These are phyloP conservation scores for Hypoxylon sp. DNA, from an alignment of 2,329 filamentous ascomycete genomes.

Conservation along the genomic window DNA sequence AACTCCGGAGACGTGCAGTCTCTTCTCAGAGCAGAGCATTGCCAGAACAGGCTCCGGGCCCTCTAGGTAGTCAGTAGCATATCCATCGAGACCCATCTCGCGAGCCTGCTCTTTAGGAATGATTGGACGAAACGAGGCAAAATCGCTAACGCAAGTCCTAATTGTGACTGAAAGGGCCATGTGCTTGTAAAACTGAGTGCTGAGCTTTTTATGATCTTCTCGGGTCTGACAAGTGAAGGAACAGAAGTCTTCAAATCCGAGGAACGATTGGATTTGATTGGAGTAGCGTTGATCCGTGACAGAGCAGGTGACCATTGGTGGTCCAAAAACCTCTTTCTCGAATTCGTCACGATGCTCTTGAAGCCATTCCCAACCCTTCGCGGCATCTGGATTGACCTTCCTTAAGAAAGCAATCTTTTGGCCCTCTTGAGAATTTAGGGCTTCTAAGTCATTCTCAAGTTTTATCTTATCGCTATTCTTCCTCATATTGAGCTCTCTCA, in stretches of 20 bases:
- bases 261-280: conserved; percentile 67
- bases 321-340: conserved; percentile 82
- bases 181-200: conserved; percentile 72
- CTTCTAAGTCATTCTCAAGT: conserved; percentile 65
- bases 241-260: conserved; percentile 67
- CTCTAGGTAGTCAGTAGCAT: conserved; percentile 81
- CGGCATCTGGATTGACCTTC: conserved; percentile 73
- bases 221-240: conserved; percentile 83
- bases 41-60: conserved; percentile 88
- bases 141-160: conserved; percentile 70
- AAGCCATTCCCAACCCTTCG: conserved; percentile 85
- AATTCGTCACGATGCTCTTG: conserved; percentile 78
- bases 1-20: conserved; percentile 78
- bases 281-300: conserved; percentile 79
- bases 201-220: conserved; percentile 81
- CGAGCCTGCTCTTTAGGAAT: conserved; percentile 69
- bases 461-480: conserved; percentile 58
- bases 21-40: conserved; percentile 85
- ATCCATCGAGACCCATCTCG: conserved; percentile 80
- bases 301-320: conserved; percentile 84
- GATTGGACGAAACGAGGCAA: conserved; percentile 69
- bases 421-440: conserved; percentile 80
- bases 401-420: conserved; percentile 78
- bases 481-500: conserved; percentile 60
- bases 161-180: conserved; percentile 81